These are phyloP conservation scores for Aspergillus eucalypticola DNA, from an alignment of 2,329 filamentous ascomycete species.

Conservation along the genomic window DNA sequence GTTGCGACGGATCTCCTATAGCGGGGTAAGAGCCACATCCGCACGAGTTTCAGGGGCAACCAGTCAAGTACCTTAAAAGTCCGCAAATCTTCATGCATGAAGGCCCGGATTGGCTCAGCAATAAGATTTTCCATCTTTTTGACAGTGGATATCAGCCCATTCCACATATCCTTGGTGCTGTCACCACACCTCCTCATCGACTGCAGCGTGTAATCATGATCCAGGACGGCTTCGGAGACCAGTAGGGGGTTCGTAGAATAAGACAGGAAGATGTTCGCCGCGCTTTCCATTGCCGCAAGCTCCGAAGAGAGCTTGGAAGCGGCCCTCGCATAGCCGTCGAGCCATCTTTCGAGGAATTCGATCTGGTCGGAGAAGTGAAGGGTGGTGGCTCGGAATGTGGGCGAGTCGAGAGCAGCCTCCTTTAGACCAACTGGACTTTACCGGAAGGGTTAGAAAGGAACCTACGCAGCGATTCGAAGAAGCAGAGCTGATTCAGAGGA, in stretches of 20 bases:
- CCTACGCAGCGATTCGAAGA: neutral
- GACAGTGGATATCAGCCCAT: constrained; percentile 68
- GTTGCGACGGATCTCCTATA: constrained; percentile 66
- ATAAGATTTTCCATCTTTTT: constrained; percentile 76
- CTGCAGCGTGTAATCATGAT: constrained; percentile 91
- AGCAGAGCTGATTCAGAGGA: neutral
- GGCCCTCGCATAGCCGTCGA: constrained; percentile 69
- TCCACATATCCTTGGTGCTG: constrained; percentile 85
- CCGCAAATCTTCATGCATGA: constrained; percentile 76
- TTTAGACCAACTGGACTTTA: constrained; percentile 77
- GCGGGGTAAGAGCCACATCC: constrained; percentile 19
- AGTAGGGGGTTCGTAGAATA: constrained; percentile 72
- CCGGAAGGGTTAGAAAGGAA: constrained; percentile 16
- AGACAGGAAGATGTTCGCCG: constrained; percentile 73
- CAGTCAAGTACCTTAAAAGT: constrained; percentile 67
- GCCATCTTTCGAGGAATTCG: constrained; percentile 88
- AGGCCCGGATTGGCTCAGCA: constrained; percentile 77
- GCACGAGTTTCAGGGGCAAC: constrained; percentile 6
- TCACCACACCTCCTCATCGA: constrained; percentile 84
- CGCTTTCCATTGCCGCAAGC: constrained; percentile 73
- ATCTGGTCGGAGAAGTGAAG: constrained; percentile 89
- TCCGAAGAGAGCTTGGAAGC: constrained; percentile 64
- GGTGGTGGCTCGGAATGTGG: constrained; percentile 86
- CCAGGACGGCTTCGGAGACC: constrained; percentile 79
- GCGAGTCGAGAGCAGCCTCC: constrained; percentile 94